phyloP scores from a whole-genome alignment of 169 alveolate genomes.

The Plasmodium berghei region DNA sequence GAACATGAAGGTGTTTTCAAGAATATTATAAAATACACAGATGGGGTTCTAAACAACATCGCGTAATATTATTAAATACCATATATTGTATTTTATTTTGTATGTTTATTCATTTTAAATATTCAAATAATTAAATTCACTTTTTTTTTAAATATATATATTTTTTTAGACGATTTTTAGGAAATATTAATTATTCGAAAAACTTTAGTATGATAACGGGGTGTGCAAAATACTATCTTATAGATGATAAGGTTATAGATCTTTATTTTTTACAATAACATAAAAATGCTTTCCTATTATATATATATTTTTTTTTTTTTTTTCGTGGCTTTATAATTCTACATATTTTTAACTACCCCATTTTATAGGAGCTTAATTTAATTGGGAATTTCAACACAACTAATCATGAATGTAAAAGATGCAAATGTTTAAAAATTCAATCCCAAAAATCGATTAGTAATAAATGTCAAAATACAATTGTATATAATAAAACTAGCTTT shows the following conservation, averaged over 20 bases:
- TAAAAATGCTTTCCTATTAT: too few species aligned
- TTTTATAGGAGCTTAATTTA: conserved; percentile 2
- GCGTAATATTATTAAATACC: conserved; percentile 25
- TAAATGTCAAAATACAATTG: conserved; percentile 39
- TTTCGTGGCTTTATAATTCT: too few species aligned
- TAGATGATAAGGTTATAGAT: conserved; percentile 35
- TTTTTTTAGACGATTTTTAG: conserved; percentile 42
- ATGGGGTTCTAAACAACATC: conserved; percentile 41
- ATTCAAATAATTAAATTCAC: too few species aligned
- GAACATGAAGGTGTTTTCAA: conserved; percentile 42
- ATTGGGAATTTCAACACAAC: neutral
- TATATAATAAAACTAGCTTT: conserved; percentile 45
- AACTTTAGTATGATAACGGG: conserved; percentile 7
- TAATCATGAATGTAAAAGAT: neutral
- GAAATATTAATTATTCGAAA: conserved; percentile 36
- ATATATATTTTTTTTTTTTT: too few species aligned
- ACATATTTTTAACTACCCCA: too few species aligned
- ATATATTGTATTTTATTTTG: neutral
- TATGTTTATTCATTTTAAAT: neutral
- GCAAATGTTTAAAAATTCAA: conserved; percentile 14
- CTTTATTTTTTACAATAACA: too few species aligned
- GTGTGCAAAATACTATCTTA: conserved; percentile 46
- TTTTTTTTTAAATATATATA: too few species aligned
- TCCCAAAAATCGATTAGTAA: conserved; percentile 26
- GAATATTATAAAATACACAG: conserved; percentile 38